Base-by-base conservation (phyloP, 768 basidiomycete species). In the Grammothele lineata region DNA sequence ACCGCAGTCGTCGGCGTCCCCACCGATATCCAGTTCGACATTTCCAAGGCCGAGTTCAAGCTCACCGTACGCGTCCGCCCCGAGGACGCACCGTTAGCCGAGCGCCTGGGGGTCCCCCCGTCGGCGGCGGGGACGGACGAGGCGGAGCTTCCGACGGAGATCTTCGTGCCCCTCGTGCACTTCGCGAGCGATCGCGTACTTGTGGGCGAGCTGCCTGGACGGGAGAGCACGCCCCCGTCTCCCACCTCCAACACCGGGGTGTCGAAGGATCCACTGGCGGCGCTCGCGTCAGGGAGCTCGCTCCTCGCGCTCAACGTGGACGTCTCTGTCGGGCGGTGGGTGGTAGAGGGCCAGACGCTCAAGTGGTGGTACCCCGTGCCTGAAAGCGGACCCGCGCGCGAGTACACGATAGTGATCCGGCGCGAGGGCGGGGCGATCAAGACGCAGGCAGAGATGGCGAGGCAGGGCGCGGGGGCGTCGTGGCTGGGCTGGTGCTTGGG, bases 121-220 rank as follows among this genome's bases (percentile, higher is more conserved):
- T 49, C 55, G 3, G 43, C 41, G 8, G 42, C 47, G 10, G 52
- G 52, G 14, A 59, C 60, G 12, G 44, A 40, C 5, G 62, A 63
- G 2, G 69, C 71, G 15, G 62, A 62, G 23, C 66, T 79, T 1
- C 75, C 83, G n/a, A 97, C 92, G 17, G 96, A 96, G 72, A 83
- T 98, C 18, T 99, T 78, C 62, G 63, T 98, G 1, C 96, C 96
- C 4, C 72, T 92, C 40, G 83, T 95, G 17, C 96, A 99, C 62
- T 99, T 83, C 62, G 89, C 85, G 3, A 72, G 75, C 50, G 66
- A 70, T 18, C 60, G 66, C 24, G 55, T 61, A 18, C 41, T 44
- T 45, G 58, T 37, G 15, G 12, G 39, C 49, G 47, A 35, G 3
- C 24, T 21, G 15, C 15, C 6, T 7, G 15, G 35, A 8, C 18